Evolutionary conservation across 1,139 yeast genomes (phyloP).

Genomic region (Diutina catenulata): DNA sequence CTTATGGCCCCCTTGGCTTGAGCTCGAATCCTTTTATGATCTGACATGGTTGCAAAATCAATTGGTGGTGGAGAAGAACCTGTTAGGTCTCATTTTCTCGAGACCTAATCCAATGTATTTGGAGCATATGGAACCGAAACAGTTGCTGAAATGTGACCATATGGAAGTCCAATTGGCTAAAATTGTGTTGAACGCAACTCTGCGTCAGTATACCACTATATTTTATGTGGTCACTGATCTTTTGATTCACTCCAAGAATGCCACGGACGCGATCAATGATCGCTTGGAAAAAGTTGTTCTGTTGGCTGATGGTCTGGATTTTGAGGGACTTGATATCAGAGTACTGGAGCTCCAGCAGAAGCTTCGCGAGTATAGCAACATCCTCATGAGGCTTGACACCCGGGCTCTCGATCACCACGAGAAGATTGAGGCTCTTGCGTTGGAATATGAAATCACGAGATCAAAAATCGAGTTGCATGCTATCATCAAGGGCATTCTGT

Average conservation of each 20-base stretch:
- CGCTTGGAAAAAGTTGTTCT: conserved; percentile 55
- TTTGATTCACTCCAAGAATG: conserved; percentile 55
- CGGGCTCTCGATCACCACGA: conserved; percentile 13
- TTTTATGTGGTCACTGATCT: conserved; percentile 56
- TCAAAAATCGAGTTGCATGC: conserved; percentile 33
- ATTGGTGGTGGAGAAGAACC: conserved; percentile 50
- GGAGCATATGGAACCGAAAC: conserved; percentile 4
- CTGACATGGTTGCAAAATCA: conserved; percentile 42
- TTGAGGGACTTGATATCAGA: conserved; percentile 35
- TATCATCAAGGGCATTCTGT: not conserved
- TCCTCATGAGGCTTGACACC: conserved; percentile 8
- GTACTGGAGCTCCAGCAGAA: conserved; percentile 1
- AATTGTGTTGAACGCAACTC: conserved; percentile 59
- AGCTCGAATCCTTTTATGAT: conserved; percentile 63
- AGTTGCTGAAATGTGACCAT: conserved; percentile 15
- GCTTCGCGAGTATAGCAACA: not conserved
- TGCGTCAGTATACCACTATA: conserved; percentile 59
- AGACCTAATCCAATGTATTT: conserved; percentile 50
- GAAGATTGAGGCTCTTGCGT: conserved; percentile 17
- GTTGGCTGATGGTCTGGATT: conserved; percentile 57
- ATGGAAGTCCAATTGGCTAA: conserved; percentile 52
- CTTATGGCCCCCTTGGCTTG: conserved; percentile 80
- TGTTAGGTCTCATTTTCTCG: conserved; percentile 50
- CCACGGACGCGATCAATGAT: conserved; percentile 42
- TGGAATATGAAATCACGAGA: conserved; percentile 49